Percentiles rank a stretch among this genome's conserved stretches.
These are phyloP conservation scores for Gymnopilus junonius DNA, from an alignment of 768 basidiomycete genomes.

Conservation along the genomic window DNA sequence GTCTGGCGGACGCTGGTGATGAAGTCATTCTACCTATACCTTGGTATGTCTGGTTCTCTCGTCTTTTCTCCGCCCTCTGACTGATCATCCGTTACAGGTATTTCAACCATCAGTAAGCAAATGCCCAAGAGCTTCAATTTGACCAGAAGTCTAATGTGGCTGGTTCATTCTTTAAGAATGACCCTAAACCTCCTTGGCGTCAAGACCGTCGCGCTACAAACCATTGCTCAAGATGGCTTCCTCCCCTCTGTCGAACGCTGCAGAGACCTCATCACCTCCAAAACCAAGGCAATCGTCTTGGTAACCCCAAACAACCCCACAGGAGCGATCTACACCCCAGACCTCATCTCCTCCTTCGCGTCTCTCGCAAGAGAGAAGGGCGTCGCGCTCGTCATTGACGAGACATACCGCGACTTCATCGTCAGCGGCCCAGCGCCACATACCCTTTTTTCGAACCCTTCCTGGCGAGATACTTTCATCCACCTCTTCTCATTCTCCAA, in stretches of 20 bases:
- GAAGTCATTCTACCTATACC: slow-evolving; percentile 77
- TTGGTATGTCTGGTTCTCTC: slow-evolving; percentile 45
- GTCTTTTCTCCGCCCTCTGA: background rate
- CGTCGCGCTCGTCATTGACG: slow-evolving; percentile 80
- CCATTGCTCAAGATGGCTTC: slow-evolving; percentile 56
- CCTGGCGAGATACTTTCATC: slow-evolving; percentile 66
- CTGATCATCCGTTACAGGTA: slow-evolving; percentile 44
- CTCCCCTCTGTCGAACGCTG: slow-evolving; percentile 59
- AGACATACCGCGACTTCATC: slow-evolving; percentile 88
- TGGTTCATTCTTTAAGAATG: no score
- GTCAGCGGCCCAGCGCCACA: slow-evolving; percentile 56
- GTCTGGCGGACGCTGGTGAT: slow-evolving; percentile 68
- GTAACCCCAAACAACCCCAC: slow-evolving; percentile 86
- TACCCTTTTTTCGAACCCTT: slow-evolving; percentile 47
- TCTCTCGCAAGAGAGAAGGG: slow-evolving; percentile 55
- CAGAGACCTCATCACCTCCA: slow-evolving; percentile 53
- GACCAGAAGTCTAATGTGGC: no score
- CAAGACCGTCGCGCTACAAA: slow-evolving; percentile 57
- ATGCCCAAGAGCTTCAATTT: background rate
- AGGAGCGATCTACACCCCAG: slow-evolving; percentile 67
- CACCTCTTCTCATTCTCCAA: slow-evolving; percentile 85
- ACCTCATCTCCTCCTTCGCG: slow-evolving; percentile 61
- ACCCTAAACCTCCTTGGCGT: slow-evolving; percentile 66
- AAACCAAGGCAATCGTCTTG: slow-evolving; percentile 72
- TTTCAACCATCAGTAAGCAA: slow-evolving; percentile 63